Evolutionary conservation across 1,284 basidiomycete species (phyloP).

Genomic region (Singerocomus rubriflavus): DNA sequence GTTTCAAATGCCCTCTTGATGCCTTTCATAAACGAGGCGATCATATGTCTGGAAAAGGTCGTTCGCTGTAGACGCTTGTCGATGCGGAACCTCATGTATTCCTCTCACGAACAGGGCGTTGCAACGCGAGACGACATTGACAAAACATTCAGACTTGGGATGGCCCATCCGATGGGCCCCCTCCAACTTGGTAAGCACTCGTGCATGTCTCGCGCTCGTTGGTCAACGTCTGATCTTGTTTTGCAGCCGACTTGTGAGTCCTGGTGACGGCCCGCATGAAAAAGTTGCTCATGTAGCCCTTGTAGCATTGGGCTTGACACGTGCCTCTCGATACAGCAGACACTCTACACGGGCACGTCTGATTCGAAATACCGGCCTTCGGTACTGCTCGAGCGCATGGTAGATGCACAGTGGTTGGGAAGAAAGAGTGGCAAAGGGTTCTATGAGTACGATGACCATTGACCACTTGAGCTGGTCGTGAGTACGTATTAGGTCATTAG

Average conservation of each 20-base stretch:
- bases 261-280: neutral
- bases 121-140: constrained; percentile 95
- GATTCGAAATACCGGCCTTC: constrained; percentile 98
- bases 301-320: constrained; percentile 90
- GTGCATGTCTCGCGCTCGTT: neutral
- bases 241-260: constrained; percentile 74
- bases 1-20: constrained; percentile 86
- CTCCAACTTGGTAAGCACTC: constrained; percentile 63
- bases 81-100: neutral
- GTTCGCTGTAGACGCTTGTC: too few species aligned
- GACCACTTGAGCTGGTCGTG: constrained; percentile 13
- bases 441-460: constrained; percentile 61
- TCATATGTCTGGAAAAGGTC: constrained; percentile 88
- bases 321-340: constrained; percentile 88
- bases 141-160: constrained; percentile 88
- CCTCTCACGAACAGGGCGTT: constrained; percentile 54
- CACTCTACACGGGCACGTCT: constrained; percentile 82
- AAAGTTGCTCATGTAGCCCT: constrained; percentile 3
- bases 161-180: constrained; percentile 96
- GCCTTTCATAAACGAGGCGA: constrained; percentile 93
- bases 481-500: constrained; percentile 15
- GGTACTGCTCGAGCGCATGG: constrained; percentile 89
- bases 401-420: constrained; percentile 95
- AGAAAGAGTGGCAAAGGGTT: constrained; percentile 89
- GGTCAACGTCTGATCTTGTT: constrained; percentile 3